Evolutionary conservation across 805 yeast genomes (phyloP).

Genomic region (Schwanniomyces polymorphus): DNA sequence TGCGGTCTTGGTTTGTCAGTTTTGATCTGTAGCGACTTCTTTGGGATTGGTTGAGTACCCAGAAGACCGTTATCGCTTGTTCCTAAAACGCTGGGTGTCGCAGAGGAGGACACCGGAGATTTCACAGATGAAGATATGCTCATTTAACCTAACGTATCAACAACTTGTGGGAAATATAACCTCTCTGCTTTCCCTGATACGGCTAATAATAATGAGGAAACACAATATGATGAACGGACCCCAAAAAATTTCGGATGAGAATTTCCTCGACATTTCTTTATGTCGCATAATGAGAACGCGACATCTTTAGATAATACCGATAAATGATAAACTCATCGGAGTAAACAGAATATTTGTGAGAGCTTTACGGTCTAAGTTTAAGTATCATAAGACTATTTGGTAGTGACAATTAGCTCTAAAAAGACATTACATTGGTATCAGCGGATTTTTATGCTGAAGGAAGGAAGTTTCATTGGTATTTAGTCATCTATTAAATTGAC

Average conservation of each 20-base stretch:
- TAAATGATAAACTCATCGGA: not conserved
- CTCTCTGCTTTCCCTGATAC: not conserved
- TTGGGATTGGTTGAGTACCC: conserved; percentile 70
- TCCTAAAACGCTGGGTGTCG: not conserved
- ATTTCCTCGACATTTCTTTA: not conserved
- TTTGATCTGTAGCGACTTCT: conserved; percentile 77
- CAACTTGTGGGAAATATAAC: not conserved
- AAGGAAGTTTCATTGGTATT: too few species aligned
- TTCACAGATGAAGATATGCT: not conserved
- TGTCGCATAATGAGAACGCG: not conserved
- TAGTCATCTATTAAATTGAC: too few species aligned
- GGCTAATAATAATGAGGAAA: not conserved
- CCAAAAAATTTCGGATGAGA: conserved; percentile 1
- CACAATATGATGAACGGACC: not conserved
- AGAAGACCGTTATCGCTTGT: not conserved
- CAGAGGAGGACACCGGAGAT: conserved; percentile 1
- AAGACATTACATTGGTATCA: too few species aligned
- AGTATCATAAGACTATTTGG: too few species aligned
- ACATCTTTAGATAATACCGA: not conserved
- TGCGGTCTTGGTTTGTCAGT: conserved; percentile 96
- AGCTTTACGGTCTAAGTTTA: too few species aligned
- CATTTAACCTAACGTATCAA: not conserved
- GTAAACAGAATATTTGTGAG: not conserved
- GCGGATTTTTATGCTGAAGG: too few species aligned
- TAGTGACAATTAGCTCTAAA: too few species aligned